Evolutionary conservation across 78 protist genomes (phyloP).

Genomic region (Dictyostelium citrinum): DNA sequence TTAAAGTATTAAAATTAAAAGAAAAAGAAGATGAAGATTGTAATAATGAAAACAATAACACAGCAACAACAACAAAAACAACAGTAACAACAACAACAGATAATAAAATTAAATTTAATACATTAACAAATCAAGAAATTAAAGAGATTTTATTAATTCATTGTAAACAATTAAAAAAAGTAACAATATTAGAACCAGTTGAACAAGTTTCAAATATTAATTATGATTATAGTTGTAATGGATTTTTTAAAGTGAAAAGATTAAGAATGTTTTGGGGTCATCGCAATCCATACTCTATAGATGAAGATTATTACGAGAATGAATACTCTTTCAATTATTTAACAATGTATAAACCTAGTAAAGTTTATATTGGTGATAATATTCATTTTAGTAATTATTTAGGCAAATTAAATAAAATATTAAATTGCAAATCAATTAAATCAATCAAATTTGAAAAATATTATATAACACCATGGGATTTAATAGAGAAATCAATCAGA

Average conservation of each 20-base stretch:
- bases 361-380: not conserved
- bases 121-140: not conserved
- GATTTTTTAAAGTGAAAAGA: not conserved
- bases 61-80: too few relatives aligned
- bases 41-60: not conserved
- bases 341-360: not conserved
- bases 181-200: not conserved
- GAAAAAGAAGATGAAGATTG: not conserved
- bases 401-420: not conserved
- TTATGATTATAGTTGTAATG: not conserved
- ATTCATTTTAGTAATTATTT: not conserved
- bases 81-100: not conserved
- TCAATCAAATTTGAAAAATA: not conserved
- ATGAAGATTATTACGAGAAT: not conserved
- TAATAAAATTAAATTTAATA: too few relatives aligned
- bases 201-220: not conserved
- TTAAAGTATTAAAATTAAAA: not conserved
- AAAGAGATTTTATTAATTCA: not conserved
- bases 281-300: not conserved
- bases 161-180: not conserved
- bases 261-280: not conserved
- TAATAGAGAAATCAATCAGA: not conserved
- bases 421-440: not conserved
- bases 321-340: not conserved
- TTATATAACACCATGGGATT: not conserved